Conservation (phyloP, 2,329 filamentous ascomycete species). For the Aphanoascus verrucosus region DNA sequence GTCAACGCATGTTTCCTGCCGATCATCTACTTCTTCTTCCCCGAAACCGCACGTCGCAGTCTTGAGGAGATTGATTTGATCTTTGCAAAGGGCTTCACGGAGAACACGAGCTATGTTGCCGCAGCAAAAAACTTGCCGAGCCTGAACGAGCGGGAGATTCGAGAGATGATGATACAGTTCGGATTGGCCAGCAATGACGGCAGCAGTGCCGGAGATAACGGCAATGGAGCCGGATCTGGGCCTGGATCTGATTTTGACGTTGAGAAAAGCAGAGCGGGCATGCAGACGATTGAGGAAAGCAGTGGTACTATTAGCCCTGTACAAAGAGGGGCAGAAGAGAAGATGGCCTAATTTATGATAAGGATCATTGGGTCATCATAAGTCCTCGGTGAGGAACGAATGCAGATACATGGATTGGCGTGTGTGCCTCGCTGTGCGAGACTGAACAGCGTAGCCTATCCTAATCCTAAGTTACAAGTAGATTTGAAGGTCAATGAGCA, state of each 20-base stretch:
- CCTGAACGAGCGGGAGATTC: conserved; percentile 16
- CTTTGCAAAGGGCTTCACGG: conserved; percentile 23
- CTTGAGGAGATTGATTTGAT: conserved; percentile 25
- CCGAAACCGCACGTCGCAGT: conserved; percentile 43
- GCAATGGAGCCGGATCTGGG: neutral
- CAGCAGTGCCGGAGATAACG: neutral
- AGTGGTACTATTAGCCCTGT: neutral
- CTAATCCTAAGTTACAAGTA: no score
- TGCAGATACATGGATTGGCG: neutral
- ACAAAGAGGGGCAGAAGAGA: neutral
- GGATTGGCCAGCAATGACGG: conserved; percentile 1
- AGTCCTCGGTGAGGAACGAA: neutral
- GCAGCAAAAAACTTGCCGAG: conserved; percentile 1
- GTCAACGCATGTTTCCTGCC: conserved; percentile 31
- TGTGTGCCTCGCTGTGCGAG: neutral
- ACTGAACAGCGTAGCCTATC: neutral
- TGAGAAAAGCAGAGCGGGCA: neutral
- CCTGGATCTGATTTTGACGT: neutral
- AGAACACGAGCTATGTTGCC: conserved; percentile 16
- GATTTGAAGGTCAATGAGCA: no score
- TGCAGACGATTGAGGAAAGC: neutral
- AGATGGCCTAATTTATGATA: neutral
- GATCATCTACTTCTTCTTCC: conserved; percentile 40
- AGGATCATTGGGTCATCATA: neutral
- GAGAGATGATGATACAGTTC: conserved; percentile 5